Conservation (phyloP, 164 flowering plant genomes). For the Chimonanthus praecox region DNA sequence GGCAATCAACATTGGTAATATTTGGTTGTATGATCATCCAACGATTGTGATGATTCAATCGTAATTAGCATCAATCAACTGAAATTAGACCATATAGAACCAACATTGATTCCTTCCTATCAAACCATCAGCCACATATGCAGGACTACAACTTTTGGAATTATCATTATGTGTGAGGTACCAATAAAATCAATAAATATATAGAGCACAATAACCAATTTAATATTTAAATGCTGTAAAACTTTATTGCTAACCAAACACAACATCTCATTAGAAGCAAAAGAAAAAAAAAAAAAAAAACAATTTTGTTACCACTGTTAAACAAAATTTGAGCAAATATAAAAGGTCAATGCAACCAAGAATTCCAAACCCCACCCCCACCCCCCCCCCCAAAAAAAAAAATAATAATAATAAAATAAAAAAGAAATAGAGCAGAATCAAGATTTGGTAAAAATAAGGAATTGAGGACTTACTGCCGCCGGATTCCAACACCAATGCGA, state of each 20-base stretch:
- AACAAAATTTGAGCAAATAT: no score
- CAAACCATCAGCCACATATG: no score
- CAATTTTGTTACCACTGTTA: no score
- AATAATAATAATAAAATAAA: not conserved
- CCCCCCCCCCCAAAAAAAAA: not conserved
- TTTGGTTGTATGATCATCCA: no score
- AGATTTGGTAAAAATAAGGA: not conserved
- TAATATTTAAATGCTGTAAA: not conserved
- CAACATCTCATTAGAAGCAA: not conserved
- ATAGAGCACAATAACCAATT: not conserved
- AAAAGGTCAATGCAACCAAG: no score
- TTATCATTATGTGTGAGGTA: not conserved
- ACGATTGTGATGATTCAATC: no score
- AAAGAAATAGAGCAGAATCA: not conserved
- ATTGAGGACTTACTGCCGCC: conserved; percentile 72
- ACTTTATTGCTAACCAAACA: not conserved
- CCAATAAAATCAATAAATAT: not conserved
- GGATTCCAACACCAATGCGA: conserved; percentile 91
- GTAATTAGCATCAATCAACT: no score
- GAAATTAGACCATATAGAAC: not conserved
- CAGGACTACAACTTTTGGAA: not conserved
- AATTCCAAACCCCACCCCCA: not conserved
- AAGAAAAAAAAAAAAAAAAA: no score
- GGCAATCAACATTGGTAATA: no score
- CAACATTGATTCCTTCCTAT: not conserved